Conservation (phyloP, 768 basidiomycete species). For the Russula ochroleuca region DNA sequence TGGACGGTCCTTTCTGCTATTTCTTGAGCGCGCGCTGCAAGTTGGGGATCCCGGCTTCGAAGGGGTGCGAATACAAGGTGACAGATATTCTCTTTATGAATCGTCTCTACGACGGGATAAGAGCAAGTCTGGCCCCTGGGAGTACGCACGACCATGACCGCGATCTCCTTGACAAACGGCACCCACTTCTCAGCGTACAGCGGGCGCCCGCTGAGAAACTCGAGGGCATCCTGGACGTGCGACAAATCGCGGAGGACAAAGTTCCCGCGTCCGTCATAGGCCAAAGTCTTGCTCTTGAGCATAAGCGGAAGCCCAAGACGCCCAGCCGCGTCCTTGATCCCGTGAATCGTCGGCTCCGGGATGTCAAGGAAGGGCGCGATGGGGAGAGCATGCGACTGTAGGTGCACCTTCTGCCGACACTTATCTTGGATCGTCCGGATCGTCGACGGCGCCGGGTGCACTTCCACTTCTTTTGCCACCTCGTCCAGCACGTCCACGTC, state of each 20-base stretch:
- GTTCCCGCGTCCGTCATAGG: constrained; percentile 96
- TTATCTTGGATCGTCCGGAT: constrained; percentile 82
- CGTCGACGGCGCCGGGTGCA: constrained; percentile 76
- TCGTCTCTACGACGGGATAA: constrained; percentile 91
- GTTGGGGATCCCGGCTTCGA: constrained; percentile 50
- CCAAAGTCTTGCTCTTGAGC: constrained; percentile 93
- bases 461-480: constrained; percentile 38
- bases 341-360: constrained; percentile 52
- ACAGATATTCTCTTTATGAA: constrained; percentile 91
- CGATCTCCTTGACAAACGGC: constrained; percentile 82
- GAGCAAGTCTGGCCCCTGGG: constrained; percentile 65
- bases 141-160: constrained; percentile 94
- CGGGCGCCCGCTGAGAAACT: constrained; percentile 61
- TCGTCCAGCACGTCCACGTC: constrained; percentile 69
- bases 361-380: constrained; percentile 52
- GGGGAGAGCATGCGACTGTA: constrained; percentile 47
- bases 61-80: constrained; percentile 90
- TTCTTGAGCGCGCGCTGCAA: constrained; percentile 56
- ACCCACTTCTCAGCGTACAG: constrained; percentile 96
- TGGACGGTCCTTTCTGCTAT: constrained; percentile 79
- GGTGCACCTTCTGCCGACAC: constrained; percentile 59
- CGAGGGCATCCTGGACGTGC: constrained; percentile 49
- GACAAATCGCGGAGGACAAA: constrained; percentile 59
- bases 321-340: constrained; percentile 49
- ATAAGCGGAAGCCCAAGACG: constrained; percentile 82